These are phyloP conservation scores for Picochlorum sp. DNA, from an alignment of 139 green algal genomes.

Conservation along the genomic window DNA sequence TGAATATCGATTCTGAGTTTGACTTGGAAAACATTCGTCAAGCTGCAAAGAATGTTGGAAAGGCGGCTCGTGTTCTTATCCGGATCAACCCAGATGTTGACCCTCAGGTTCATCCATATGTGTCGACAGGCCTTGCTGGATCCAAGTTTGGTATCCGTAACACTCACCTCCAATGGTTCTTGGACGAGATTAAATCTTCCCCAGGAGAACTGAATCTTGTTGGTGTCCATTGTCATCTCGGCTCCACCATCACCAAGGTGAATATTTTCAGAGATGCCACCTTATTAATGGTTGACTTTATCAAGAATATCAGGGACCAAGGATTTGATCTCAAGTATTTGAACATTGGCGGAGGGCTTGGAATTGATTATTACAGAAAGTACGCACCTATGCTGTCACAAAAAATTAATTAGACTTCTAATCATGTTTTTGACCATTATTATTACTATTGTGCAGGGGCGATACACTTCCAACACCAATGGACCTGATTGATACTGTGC, in stretches of 20 bases:
- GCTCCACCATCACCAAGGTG: slow-evolving; percentile 94
- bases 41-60: slow-evolving; percentile 38
- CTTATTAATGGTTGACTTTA: slow-evolving; percentile 86
- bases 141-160: slow-evolving; percentile 99
- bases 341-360: slow-evolving; percentile 94
- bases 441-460: slow-evolving; percentile 14
- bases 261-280: slow-evolving; percentile 93
- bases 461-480: slow-evolving; percentile 74
- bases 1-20: slow-evolving; percentile 97
- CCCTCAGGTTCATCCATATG: slow-evolving; percentile 93
- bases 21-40: slow-evolving; percentile 77
- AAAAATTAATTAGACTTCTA: neutral
- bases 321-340: slow-evolving; percentile 88
- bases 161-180: slow-evolving; percentile 71
- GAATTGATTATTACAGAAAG: slow-evolving; percentile 86
- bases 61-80: slow-evolving; percentile 62
- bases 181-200: slow-evolving; percentile 63
- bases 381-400: slow-evolving; percentile 8
- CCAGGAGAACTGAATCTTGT: slow-evolving; percentile 72
- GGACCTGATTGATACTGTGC: slow-evolving; percentile 89
- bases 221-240: slow-evolving; percentile 91
- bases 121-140: slow-evolving; percentile 87
- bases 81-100: slow-evolving; percentile 98
- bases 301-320: slow-evolving; percentile 77
- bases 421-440: neutral